Evolutionary conservation across 1,284 basidiomycete genomes (phyloP).

Genomic region (Wallemia ichthyophaga): DNA sequence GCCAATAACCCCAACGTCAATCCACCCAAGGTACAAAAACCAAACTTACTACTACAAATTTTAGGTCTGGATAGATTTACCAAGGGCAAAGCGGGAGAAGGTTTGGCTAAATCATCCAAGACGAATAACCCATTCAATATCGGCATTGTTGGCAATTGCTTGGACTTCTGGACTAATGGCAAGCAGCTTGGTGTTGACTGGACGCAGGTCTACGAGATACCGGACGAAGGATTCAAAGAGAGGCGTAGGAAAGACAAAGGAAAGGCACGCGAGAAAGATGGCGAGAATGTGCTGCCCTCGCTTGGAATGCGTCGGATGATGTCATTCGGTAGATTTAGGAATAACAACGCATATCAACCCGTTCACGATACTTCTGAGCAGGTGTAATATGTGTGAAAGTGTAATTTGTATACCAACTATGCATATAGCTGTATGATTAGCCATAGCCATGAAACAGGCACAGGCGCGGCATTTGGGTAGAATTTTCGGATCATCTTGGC

Average conservation of each 20-base stretch:
- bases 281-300: neutral
- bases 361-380: neutral
- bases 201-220: conserved; percentile 61
- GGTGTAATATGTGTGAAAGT: too few relatives aligned
- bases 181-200: conserved; percentile 66
- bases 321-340: neutral
- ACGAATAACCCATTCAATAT: conserved; percentile 77
- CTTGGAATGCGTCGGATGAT: neutral
- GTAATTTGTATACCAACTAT: neutral
- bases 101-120: conserved; percentile 28
- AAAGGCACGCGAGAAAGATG: neutral
- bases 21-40: conserved; percentile 4
- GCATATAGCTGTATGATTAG: neutral
- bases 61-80: conserved; percentile 83
- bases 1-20: conserved; percentile 1
- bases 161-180: conserved; percentile 78
- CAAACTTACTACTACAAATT: conserved; percentile 50
- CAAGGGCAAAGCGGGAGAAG: conserved; percentile 53
- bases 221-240: conserved; percentile 38
- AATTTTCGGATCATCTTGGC: too few relatives aligned
- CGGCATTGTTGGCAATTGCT: conserved; percentile 57
- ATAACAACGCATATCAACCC: neutral
- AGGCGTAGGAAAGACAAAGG: conserved; percentile 20
- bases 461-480: too few relatives aligned
- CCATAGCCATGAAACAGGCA: too few relatives aligned